These are phyloP conservation scores for Diaporthe destruens DNA, from an alignment of 2,329 filamentous ascomycete species.

Conservation along the genomic window DNA sequence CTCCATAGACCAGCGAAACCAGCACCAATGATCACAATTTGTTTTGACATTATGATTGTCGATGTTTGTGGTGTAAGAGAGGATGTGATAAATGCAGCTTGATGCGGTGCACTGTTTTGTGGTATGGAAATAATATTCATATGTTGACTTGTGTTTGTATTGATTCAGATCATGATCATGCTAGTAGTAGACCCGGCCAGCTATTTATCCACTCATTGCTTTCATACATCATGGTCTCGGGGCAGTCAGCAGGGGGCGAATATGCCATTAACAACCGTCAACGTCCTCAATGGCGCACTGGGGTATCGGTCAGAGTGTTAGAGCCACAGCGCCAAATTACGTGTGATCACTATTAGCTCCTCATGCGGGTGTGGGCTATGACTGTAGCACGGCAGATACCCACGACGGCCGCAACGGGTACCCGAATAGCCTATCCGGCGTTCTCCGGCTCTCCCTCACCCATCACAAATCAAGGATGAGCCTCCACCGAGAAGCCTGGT, in stretches of 20 bases:
- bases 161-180: background rate
- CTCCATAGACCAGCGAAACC: constrained; percentile 20
- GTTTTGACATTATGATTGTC: background rate
- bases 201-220: background rate
- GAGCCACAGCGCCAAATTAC: background rate
- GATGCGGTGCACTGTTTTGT: background rate
- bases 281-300: background rate
- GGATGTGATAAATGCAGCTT: too few species aligned
- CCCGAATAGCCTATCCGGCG: constrained; percentile 30
- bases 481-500: background rate
- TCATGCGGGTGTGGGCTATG: background rate
- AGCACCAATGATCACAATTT: constrained; percentile 9
- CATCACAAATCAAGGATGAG: background rate
- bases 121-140: background rate
- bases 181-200: too few species aligned
- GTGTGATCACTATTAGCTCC: constrained; percentile 1
- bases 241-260: background rate
- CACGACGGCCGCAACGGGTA: constrained; percentile 7
- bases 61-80: background rate
- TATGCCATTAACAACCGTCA: background rate
- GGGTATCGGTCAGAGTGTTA: background rate
- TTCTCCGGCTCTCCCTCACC: background rate
- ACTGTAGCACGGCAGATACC: constrained; percentile 1
- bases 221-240: background rate
- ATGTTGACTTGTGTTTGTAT: background rate